Percentiles rank a stretch among this genome's conserved stretches.
Evolutionary conservation across 202 grass and related monocot genomes (phyloP).

Genomic region (Panicum hallii): DNA sequence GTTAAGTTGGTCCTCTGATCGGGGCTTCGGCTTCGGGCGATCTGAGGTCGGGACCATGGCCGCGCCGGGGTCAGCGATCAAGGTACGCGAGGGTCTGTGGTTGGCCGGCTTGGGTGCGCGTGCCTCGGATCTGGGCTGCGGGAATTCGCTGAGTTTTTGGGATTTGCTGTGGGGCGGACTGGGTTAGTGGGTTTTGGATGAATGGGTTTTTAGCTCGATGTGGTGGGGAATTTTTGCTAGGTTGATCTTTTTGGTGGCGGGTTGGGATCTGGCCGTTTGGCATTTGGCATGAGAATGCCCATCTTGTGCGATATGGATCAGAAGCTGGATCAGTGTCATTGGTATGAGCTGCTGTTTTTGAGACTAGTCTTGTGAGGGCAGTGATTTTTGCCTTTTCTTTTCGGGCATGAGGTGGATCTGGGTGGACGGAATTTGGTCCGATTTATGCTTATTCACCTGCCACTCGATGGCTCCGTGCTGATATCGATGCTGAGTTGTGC

Average conservation of each 20-base stretch:
- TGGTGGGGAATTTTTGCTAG: neutral
- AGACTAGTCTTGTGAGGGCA: neutral
- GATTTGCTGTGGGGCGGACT: slow-evolving; percentile 5
- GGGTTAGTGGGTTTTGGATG: slow-evolving; percentile 16
- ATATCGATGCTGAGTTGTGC: slow-evolving; percentile 26
- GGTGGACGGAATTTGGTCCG: neutral
- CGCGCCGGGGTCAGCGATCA: slow-evolving; percentile 46
- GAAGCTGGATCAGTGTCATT: neutral
- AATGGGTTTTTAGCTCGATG: slow-evolving; percentile 19
- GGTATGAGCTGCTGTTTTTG: neutral
- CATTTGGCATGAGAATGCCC: slow-evolving; percentile 23
- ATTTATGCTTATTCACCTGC: slow-evolving; percentile 6
- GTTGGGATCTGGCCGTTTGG: slow-evolving; percentile 43
- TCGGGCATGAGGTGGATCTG: slow-evolving; percentile 39
- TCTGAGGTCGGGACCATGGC: slow-evolving; percentile 52
- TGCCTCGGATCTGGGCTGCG: slow-evolving; percentile 43
- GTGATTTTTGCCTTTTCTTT: slow-evolving; percentile 12
- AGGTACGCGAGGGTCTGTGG: slow-evolving; percentile 34
- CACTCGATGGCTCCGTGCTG: neutral
- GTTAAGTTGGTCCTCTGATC: slow-evolving; percentile 48
- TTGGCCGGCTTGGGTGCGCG: neutral
- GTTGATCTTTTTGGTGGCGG: neutral
- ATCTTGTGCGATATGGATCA: slow-evolving; percentile 7
- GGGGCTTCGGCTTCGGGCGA: slow-evolving; percentile 33
- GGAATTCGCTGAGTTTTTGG: slow-evolving; percentile 28